These are phyloP conservation scores for Seiridium unicorne DNA, from an alignment of 2,329 filamentous ascomycete genomes.

Conservation along the genomic window DNA sequence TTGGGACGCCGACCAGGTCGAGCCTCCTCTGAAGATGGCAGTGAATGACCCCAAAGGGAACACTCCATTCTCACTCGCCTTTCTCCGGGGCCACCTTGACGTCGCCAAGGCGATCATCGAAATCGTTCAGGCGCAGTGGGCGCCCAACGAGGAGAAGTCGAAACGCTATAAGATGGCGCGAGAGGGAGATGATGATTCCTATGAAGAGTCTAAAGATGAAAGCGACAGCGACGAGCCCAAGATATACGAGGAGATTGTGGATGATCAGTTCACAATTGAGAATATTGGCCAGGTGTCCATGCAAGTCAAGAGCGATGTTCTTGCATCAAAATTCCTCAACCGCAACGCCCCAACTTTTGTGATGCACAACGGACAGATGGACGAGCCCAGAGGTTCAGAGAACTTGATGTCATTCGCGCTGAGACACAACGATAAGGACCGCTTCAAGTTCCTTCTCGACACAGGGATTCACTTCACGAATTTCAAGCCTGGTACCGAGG, in stretches of 20 bases:
- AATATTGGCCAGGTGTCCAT: conserved; percentile 69
- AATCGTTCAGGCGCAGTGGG: conserved; percentile 69
- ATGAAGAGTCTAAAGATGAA: conserved; percentile 35
- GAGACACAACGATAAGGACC: conserved; percentile 47
- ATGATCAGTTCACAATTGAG: conserved; percentile 72
- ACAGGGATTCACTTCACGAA: conserved; percentile 44
- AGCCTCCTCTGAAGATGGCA: conserved; percentile 63
- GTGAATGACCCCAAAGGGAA: conserved; percentile 50
- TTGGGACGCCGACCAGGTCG: conserved; percentile 52
- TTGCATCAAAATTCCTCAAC: conserved; percentile 52
- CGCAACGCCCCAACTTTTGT: conserved; percentile 33
- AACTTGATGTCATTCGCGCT: conserved; percentile 46
- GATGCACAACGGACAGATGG: conserved; percentile 25
- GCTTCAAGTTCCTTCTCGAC: conserved; percentile 59
- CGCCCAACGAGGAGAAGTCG: conserved; percentile 50
- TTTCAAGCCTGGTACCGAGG: conserved; percentile 30
- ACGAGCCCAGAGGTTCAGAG: conserved; percentile 16
- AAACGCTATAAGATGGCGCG: conserved; percentile 46
- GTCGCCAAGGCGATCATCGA: conserved; percentile 66
- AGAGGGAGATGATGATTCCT: conserved; percentile 31
- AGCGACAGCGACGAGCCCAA: conserved; percentile 36
- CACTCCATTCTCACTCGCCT: conserved; percentile 66
- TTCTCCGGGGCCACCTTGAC: conserved; percentile 62
- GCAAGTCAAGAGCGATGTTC: conserved; percentile 63
- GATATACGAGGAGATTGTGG: conserved; percentile 54